A percentile compares a stretch with the other conserved stretches of the same genome.
Evolutionary conservation across 2,329 filamentous ascomycete genomes (phyloP).

Genomic region (Calonectria hongkongensis): DNA sequence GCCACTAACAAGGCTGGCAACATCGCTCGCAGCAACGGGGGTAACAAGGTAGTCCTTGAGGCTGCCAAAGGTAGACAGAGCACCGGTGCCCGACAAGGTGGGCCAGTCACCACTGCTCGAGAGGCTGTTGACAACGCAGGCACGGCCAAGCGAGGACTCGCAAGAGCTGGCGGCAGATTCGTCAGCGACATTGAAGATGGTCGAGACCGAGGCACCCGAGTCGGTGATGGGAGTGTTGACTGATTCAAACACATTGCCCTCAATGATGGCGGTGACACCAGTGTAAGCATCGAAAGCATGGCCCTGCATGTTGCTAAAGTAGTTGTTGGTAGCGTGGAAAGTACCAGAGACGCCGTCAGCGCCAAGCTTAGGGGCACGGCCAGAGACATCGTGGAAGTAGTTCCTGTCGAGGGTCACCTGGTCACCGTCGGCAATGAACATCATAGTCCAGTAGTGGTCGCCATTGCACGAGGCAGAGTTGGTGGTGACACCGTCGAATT

Average conservation of each 20-base stretch:
- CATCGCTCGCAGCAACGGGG: constrained; percentile 52
- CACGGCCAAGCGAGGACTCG: constrained; percentile 49
- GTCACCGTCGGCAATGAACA: constrained; percentile 56
- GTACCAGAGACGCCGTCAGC: constrained; percentile 44
- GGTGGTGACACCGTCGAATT: constrained; percentile 61
- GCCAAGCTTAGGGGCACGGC: constrained; percentile 58
- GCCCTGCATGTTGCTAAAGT: constrained; percentile 54
- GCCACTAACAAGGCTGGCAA: constrained; percentile 50
- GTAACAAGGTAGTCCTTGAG: constrained; percentile 50
- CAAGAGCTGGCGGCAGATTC: constrained; percentile 45
- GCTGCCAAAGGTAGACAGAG: constrained; percentile 43
- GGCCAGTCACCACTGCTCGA: constrained; percentile 52
- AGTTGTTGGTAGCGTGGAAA: constrained; percentile 56
- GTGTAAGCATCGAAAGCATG: constrained; percentile 72
- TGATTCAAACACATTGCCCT: constrained; percentile 55
- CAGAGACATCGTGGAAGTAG: constrained; percentile 55
- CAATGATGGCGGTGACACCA: constrained; percentile 51
- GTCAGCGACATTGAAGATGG: constrained; percentile 47
- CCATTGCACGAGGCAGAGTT: constrained; percentile 56
- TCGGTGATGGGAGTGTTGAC: constrained; percentile 60
- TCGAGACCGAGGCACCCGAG: constrained; percentile 43
- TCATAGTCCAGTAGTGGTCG: constrained; percentile 59
- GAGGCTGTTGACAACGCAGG: constrained; percentile 48
- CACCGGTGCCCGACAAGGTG: constrained; percentile 44
- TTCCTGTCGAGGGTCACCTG: constrained; percentile 52